A percentile compares a stretch with the other conserved stretches of the same genome.
Conservation (phyloP, 495 filamentous ascomycete genomes). For the Beverwykella pulmonaria region DNA sequence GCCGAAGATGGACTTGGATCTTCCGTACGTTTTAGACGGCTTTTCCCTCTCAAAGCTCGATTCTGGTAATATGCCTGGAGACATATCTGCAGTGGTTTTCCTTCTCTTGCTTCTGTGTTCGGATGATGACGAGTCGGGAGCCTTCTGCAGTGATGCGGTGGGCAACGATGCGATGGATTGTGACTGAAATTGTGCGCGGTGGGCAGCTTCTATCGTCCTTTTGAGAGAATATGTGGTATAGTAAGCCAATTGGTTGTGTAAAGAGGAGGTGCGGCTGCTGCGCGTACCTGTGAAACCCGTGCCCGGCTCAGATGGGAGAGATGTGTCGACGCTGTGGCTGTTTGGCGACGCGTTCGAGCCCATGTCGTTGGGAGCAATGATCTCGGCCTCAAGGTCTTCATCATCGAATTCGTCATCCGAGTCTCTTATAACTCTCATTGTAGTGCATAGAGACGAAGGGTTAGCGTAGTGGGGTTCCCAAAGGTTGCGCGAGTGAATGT, state of each 20-base stretch:
- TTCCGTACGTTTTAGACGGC: slow-evolving; percentile 3
- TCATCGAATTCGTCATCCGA: slow-evolving; percentile 36
- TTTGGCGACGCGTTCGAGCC: not conserved
- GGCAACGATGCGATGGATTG: not conserved
- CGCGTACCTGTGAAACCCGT: slow-evolving; percentile 27
- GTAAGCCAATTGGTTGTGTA: slow-evolving; percentile 5
- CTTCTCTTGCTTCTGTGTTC: slow-evolving; percentile 19
- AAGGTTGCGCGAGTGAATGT: not conserved
- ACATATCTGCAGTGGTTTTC: slow-evolving; percentile 11
- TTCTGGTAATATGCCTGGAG: slow-evolving; percentile 1
- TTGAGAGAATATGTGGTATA: slow-evolving; percentile 12
- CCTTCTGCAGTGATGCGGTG: not conserved
- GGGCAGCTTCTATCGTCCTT: slow-evolving; percentile 19
- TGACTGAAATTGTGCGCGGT: slow-evolving; percentile 24
- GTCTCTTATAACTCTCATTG: slow-evolving; percentile 31
- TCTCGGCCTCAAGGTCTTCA: slow-evolving; percentile 12
- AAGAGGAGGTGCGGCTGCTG: not conserved
- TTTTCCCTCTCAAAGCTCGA: not conserved
- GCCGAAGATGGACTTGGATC: slow-evolving; percentile 16
- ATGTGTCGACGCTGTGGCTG: not conserved
- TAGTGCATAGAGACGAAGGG: not conserved
- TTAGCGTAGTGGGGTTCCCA: not conserved
- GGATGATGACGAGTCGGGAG: not conserved
- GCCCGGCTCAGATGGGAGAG: slow-evolving; percentile 1
- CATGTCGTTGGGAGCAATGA: not conserved